Conservation (phyloP, 495 filamentous ascomycete species). For the Aspergillus cavernicola region DNA sequence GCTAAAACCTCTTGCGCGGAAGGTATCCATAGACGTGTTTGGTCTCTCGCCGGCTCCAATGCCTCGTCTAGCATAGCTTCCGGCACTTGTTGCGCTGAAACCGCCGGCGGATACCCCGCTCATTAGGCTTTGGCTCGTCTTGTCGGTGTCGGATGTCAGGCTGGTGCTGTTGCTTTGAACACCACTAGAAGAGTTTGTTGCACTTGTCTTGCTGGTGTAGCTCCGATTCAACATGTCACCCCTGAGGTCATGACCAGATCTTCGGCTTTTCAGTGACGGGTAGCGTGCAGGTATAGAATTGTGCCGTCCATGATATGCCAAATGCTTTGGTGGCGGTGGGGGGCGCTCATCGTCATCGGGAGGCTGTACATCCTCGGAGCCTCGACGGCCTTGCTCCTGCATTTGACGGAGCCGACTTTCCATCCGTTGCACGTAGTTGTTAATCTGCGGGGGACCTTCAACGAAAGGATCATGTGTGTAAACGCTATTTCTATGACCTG, state of each 20-base stretch:
- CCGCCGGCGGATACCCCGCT: constrained; percentile 85
- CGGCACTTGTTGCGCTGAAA: constrained; percentile 92
- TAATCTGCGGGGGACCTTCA: constrained; percentile 64
- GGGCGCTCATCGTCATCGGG: constrained; percentile 53
- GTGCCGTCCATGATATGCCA: constrained; percentile 38
- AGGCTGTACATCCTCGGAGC: constrained; percentile 32
- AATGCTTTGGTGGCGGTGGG: constrained; percentile 61
- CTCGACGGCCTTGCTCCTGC: constrained; percentile 56
- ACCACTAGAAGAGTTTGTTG: constrained; percentile 68
- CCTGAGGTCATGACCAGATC: constrained; percentile 82
- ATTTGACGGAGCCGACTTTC: constrained; percentile 72
- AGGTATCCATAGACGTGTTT: constrained; percentile 48
- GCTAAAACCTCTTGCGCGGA: constrained; percentile 41
- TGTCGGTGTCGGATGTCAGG: constrained; percentile 65
- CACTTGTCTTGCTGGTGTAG: constrained; percentile 81
- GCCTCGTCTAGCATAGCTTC: constrained; percentile 78
- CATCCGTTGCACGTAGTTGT: constrained; percentile 86
- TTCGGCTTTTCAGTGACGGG: constrained; percentile 52
- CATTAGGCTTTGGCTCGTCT: constrained; percentile 84
- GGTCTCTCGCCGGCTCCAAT: constrained; percentile 44
- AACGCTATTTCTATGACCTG: constrained; percentile 32
- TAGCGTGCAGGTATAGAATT: constrained; percentile 43
- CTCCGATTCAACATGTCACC: constrained; percentile 66
- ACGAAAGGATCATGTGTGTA: constrained; percentile 46
- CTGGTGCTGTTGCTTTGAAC: constrained; percentile 70